Evolutionary conservation across 768 basidiomycete species (phyloP), one percentile per base, ranked within the genome.

Genomic region (Amanita polypyramis): DNA sequence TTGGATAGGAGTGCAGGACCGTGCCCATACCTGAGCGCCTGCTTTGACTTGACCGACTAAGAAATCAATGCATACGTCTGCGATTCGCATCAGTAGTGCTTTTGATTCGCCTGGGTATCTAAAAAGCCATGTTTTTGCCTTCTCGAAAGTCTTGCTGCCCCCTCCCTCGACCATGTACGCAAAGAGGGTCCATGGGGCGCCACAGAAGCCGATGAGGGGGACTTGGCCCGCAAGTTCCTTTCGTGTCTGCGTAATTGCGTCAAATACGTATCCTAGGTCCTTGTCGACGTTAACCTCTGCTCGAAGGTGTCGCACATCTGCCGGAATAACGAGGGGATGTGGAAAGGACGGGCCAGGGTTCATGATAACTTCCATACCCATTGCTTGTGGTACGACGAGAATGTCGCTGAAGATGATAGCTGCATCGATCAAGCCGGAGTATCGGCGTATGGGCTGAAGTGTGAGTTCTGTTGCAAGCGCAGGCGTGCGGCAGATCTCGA

Each of bases 351-450:
- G 96, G 3, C 81, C 89, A 1, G 92, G 93, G 57, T 85, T 87
- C 95, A 99, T 98, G 58, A 85, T 70, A 0, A 92, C 85, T 57
- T 85, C 84, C 82, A 99, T 86, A 14, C 96, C 96, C 82, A 99
- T 80, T 17, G 96, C 96, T 61, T 98, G 94, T 0, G 96, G 96
- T 49, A 99, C 73, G 62, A 99, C 94, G 54, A 99, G 84, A 67
- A 98, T 99, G 62, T 98, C 96, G 56, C 82, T 88, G 72, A 99
- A 99, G 65, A 98, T 97, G 69, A 98, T 98, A 47, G 92, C 78
- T 8, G 95, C 95, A 65, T 98, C 96, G 57, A 99, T 65, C 30
- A 94, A 75, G 38, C 83, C 89, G 1, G 78, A 62, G 66, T 87
- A 98, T 38, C 92, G 81, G 43, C 83, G 78, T 58, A 98, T 90